Percentiles rank a stretch among this genome's conserved stretches.
Conservation (phyloP, 2,329 filamentous ascomycete genomes). For the Cladorrhinum sp. region DNA sequence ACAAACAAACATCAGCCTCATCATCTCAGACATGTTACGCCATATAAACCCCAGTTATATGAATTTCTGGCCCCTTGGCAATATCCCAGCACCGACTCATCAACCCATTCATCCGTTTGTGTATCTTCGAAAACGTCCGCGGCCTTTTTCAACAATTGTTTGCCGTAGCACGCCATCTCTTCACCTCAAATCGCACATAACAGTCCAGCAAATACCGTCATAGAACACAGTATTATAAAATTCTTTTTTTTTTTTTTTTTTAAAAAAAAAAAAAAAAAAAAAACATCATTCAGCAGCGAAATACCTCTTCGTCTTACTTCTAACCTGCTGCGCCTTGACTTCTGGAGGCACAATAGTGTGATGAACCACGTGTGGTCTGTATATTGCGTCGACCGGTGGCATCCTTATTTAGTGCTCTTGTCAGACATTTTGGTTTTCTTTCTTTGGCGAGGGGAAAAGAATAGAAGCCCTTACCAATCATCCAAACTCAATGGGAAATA, state of each 20-base stretch:
- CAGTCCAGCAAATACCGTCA: too few species aligned
- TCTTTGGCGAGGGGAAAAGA: constrained; percentile 1
- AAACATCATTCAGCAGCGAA: constrained; percentile 60
- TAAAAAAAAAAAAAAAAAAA: background rate
- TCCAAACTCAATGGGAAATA: constrained; percentile 91
- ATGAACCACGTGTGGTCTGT: constrained; percentile 89
- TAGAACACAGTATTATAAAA: too few species aligned
- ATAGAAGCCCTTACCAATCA: constrained; percentile 63
- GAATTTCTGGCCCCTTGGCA: too few species aligned
- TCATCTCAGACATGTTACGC: too few species aligned
- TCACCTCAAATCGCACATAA: too few species aligned
- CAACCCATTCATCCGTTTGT: too few species aligned
- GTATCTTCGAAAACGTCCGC: background rate
- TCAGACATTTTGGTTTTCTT: too few species aligned
- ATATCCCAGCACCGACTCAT: too few species aligned
- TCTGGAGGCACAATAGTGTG: constrained; percentile 72
- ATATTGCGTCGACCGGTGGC: constrained; percentile 85
- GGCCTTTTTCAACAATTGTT: background rate
- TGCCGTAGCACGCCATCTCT: too few species aligned
- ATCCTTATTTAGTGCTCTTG: constrained; percentile 49
- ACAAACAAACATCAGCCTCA: too few species aligned
- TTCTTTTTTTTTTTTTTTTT: too few species aligned
- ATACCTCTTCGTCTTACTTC: constrained; percentile 67
- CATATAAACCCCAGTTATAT: too few species aligned
- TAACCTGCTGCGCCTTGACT: constrained; percentile 64